Evolutionary conservation across 495 filamentous ascomycete species (phyloP), one percentile per base, ranked within the genome.

Genomic region (Penicillium desertorum): DNA sequence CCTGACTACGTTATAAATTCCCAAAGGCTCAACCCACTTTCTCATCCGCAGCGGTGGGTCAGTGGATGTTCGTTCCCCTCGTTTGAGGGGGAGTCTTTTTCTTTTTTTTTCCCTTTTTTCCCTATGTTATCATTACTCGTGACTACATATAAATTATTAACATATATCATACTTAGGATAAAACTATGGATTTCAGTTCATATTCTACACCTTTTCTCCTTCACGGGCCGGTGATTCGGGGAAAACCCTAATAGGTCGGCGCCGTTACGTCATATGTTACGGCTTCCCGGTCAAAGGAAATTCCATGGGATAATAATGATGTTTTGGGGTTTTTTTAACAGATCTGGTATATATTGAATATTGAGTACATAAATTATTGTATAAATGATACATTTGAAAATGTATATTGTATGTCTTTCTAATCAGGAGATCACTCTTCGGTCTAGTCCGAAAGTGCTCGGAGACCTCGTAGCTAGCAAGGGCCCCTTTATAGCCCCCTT

Each of bases 31-130:
- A 61, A 71, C 65, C 62, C 67, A 64, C 58, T 62, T 61, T 65
- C 59, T 61, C 68, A 68, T 71, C 58, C 62, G 63, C 63, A 66
- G 62, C 48, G 48, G 72, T 75, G 72, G 72, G 69, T 75, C 71
- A 36, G 71, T 74, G 68, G 71, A 72, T 74, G 68, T 67, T 62
- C 47, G 60, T 62, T 63, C 70, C 71, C 70, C 67, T 67, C 59
- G 60, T 64, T 61, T 66, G 36, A 57, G 27, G 58, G 58, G 62
- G 51, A 27, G 36, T 51, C 44, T 60, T 45, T 46, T 53, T 30
- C 48, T 36, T 23, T 42, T 27, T 6, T 10, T 25, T 25, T 25
- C 0, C 20, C 20, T 44, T 60, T 45, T 50, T 53, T 30, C 44
- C 17, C 22, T 20, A 51, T 58, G 62, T 62, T 59, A 65, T 64